phyloP scores from a whole-genome alignment of 306 rosid species.

The Acacia melanoxylon region DNA sequence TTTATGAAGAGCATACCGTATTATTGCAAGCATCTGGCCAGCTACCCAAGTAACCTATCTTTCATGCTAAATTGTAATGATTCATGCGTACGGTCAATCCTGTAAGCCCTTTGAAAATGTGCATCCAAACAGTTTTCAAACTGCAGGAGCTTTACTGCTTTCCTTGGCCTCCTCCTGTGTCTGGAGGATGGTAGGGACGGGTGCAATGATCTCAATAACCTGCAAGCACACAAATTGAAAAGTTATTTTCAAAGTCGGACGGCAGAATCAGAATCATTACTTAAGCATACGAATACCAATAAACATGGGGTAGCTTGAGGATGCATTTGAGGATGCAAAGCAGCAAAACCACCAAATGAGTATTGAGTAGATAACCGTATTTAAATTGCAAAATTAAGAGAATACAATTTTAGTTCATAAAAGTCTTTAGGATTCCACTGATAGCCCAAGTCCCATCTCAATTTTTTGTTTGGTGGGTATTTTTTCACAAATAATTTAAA shows the following conservation, averaged over 20 bases:
- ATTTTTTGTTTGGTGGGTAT: background rate
- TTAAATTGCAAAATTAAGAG: background rate
- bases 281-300: background rate
- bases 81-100: background rate
- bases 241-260: background rate
- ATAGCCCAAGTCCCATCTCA: no score
- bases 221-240: constrained; percentile 29
- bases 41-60: background rate
- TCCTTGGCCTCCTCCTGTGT: constrained; percentile 35
- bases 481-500: background rate
- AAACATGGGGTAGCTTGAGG: background rate
- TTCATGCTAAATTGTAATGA: background rate
- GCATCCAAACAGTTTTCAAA: background rate
- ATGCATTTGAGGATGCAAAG: background rate
- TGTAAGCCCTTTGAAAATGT: background rate
- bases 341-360: background rate
- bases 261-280: background rate
- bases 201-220: constrained; percentile 61
- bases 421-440: no score
- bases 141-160: constrained; percentile 6
- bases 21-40: background rate
- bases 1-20: background rate
- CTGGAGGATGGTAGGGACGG: constrained; percentile 59
- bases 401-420: background rate
- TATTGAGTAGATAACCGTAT: no score